Conservation (phyloP, 169 alveolate genomes). For the Cryptosporidium parvum region DNA sequence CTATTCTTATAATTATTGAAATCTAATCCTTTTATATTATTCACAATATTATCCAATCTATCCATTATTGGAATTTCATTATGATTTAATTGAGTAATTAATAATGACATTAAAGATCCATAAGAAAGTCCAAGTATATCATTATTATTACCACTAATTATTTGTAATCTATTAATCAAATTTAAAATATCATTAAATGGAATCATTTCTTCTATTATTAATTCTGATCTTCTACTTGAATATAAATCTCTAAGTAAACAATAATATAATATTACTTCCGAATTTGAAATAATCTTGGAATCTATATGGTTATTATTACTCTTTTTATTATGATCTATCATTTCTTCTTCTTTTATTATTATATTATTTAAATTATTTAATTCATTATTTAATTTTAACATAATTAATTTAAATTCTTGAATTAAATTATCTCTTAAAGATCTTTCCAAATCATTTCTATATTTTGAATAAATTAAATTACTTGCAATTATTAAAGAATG, state of each 20-base stretch:
- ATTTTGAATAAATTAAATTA: constrained; percentile 10
- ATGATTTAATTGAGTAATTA: neutral
- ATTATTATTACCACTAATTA: neutral
- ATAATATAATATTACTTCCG: constrained; percentile 38
- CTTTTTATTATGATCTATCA: neutral
- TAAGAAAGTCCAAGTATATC: constrained; percentile 46
- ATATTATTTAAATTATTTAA: neutral
- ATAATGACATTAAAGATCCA: constrained; percentile 33
- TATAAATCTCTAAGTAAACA: constrained; percentile 50
- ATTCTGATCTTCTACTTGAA: neutral
- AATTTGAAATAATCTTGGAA: neutral
- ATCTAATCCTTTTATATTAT: neutral
- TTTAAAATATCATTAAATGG: neutral
- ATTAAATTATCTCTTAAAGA: neutral
- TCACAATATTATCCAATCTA: neutral
- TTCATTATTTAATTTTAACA: neutral
- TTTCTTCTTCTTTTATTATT: neutral
- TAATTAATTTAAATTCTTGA: neutral
- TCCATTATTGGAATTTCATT: neutral
- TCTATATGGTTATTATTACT: neutral
- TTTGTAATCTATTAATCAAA: constrained; percentile 17
- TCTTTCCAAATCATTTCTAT: neutral
- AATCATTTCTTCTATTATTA: constrained; percentile 20
- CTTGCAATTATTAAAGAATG: constrained; percentile 35
- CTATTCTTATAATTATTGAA: neutral